A percentile compares a stretch with the other conserved stretches of the same genome.
phyloP scores from a whole-genome alignment of 768 basidiomycete genomes.

The Boletus speciosus region DNA sequence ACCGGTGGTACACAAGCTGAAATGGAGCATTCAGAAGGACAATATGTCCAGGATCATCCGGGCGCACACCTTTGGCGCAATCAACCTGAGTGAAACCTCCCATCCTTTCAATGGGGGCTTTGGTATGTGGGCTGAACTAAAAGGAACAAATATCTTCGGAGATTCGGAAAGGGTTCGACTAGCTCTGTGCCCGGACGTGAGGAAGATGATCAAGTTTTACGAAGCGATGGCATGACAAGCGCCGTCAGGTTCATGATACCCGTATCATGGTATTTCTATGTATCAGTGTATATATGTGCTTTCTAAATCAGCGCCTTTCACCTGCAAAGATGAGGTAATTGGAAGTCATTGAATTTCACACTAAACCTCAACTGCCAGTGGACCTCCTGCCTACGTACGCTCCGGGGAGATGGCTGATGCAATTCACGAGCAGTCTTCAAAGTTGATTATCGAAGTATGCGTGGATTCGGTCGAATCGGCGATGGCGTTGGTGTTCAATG shows the following conservation, averaged over 20 bases:
- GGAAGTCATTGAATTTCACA: not conserved
- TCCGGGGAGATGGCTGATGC: conserved; percentile 4
- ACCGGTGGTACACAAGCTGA: conserved; percentile 61
- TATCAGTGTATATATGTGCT: not conserved
- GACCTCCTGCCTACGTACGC: not conserved
- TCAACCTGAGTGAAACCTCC: conserved; percentile 15
- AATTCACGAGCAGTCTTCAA: conserved; percentile 3
- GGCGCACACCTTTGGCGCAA: conserved; percentile 33
- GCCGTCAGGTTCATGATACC: not conserved
- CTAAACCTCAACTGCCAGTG: not conserved
- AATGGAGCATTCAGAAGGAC: conserved; percentile 69
- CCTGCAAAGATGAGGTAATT: not conserved
- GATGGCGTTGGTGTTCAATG: conserved; percentile 44
- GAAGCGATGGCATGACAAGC: conserved; percentile 38
- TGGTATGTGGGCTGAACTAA: conserved; percentile 55
- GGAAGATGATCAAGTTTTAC: conserved; percentile 56
- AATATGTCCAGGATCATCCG: conserved; percentile 56
- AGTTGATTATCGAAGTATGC: conserved; percentile 55
- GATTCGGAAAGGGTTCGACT: conserved; percentile 66
- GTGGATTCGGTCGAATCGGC: conserved; percentile 77
- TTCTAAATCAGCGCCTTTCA: not conserved
- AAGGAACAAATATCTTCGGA: conserved; percentile 46
- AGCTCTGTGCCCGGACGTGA: conserved; percentile 64
- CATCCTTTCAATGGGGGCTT: conserved; percentile 36
- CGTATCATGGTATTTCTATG: not conserved